Percentiles rank a stretch among this genome's conserved stretches.
These are phyloP conservation scores for Boletus coccyginus DNA, from an alignment of 768 basidiomycete genomes.

Conservation along the genomic window DNA sequence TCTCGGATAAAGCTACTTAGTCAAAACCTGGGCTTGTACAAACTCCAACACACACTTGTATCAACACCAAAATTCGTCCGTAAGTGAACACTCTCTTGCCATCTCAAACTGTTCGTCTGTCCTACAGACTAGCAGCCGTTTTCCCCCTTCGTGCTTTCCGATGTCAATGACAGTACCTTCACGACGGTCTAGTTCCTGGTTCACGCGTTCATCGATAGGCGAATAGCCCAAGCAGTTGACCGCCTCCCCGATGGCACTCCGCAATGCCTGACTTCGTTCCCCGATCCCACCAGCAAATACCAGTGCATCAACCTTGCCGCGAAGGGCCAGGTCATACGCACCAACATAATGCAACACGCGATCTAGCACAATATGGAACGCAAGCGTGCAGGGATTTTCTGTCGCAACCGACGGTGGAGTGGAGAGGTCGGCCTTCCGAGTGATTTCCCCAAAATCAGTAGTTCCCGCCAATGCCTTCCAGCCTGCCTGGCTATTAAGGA, in stretches of 20 bases:
- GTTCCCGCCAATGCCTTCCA: conserved; percentile 80
- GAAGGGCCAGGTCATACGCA: conserved; percentile 72
- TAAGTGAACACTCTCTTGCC: conserved; percentile 39
- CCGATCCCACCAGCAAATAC: conserved; percentile 91
- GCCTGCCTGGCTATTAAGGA: conserved; percentile 73
- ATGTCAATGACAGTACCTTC: conserved; percentile 49
- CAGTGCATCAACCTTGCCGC: conserved; percentile 66
- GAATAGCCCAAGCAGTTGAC: conserved; percentile 63
- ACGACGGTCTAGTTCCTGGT: conserved; percentile 35
- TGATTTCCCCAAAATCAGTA: conserved; percentile 76
- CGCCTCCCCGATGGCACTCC: conserved; percentile 53
- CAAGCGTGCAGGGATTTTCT: conserved; percentile 48
- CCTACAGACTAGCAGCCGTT: conserved; percentile 54
- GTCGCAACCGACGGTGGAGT: conserved; percentile 16
- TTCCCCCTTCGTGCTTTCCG: conserved; percentile 28
- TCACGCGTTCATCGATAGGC: conserved; percentile 46
- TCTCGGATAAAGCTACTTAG: too few species aligned
- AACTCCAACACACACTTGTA: background rate
- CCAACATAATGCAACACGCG: conserved; percentile 71
- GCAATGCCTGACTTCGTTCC: conserved; percentile 63
- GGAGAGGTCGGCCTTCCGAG: conserved; percentile 36
- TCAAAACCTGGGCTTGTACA: background rate
- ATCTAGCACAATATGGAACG: conserved; percentile 79
- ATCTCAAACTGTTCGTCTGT: conserved; percentile 65
- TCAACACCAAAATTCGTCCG: conserved; percentile 17